Evolutionary conservation across 768 basidiomycete genomes (phyloP).

Genomic region (Termitomyces sp.): DNA sequence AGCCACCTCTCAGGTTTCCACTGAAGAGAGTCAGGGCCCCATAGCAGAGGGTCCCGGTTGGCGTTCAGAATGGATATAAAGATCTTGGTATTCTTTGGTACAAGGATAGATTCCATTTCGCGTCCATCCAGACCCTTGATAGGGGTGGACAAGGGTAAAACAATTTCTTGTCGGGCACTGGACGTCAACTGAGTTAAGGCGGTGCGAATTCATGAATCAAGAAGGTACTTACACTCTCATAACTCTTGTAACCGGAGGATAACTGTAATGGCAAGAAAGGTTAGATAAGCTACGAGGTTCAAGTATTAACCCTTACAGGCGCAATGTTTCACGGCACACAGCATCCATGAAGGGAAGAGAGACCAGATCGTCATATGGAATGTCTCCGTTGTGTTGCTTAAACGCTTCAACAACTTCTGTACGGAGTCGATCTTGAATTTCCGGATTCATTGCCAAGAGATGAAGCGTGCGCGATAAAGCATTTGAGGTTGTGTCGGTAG

Average conservation of each 20-base stretch:
- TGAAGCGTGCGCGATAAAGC: slow-evolving; percentile 23
- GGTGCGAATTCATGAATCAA: neutral
- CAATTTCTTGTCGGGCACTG: slow-evolving; percentile 23
- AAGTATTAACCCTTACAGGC: slow-evolving; percentile 15
- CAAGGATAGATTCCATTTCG: slow-evolving; percentile 20
- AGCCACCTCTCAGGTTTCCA: slow-evolving; percentile 41
- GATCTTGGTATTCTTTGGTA: slow-evolving; percentile 26
- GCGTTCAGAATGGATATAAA: slow-evolving; percentile 22
- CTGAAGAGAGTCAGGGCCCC: slow-evolving; percentile 33
- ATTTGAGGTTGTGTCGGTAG: slow-evolving; percentile 28
- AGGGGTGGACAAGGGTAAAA: slow-evolving; percentile 28
- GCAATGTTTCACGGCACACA: slow-evolving; percentile 15
- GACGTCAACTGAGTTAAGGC: slow-evolving; percentile 4
- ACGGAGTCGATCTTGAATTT: slow-evolving; percentile 24
- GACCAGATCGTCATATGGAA: slow-evolving; percentile 17
- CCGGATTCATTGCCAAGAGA: slow-evolving; percentile 16
- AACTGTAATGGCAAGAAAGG: neutral
- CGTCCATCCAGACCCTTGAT: slow-evolving; percentile 24
- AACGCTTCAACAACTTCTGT: slow-evolving; percentile 29
- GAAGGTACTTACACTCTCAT: slow-evolving; percentile 12
- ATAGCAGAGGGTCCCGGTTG: slow-evolving; percentile 26
- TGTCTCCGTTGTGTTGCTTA: slow-evolving; percentile 4
- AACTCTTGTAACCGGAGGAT: slow-evolving; percentile 16
- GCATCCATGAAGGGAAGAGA: slow-evolving; percentile 19
- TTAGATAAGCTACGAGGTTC: neutral